Evolutionary conservation across 345 rosid genomes (phyloP), one percentile per base, ranked within the genome.

Genomic region (Aquilaria malaccensis): DNA sequence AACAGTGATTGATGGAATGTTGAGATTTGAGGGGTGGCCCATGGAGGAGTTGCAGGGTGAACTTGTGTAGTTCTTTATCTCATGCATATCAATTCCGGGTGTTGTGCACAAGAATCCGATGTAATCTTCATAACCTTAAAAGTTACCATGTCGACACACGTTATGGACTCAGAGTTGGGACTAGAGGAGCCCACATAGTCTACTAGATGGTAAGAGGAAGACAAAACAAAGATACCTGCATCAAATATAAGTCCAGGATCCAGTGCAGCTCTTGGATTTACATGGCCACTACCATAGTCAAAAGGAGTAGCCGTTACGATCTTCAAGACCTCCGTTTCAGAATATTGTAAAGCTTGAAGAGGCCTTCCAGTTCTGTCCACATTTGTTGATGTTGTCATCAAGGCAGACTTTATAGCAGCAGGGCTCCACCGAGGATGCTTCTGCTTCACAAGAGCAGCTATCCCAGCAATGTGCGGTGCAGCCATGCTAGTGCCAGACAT

Each of bases 401-500:
- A 72, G 60, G 99, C 90, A 55, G 99, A 94, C 72, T 94, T 94
- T 60, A 94, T 88, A 33, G 97, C 95, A 51, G 99, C 95, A 60
- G 99, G 99, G 68, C 97, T 90, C 99, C 99, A 94, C 60, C 66
- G 77, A 67, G 95, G 97, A 72, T 90, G 91, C 74, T 85, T 86
- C 84, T 91, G 99, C 84, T 94, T 94, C 66, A 94, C 77, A 52
- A 94, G 93, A 62, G 99, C 99, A 72, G 97, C 99, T 70, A 94
- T 94, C 55, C 99, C 99, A 1, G 97, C 95, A 61, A 94, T 94
- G 73, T 94, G 99, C 2, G 99, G 99, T 45, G 99, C 97, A 51
- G 99, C 97, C 99, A 94, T 94, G 79, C 99, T 94, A 56, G 99
- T 94, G 59, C 99, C 99, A 30, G 99, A 94, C 43, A 89, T 85